phyloP scores from a whole-genome alignment of 768 basidiomycete genomes.

The Pulveroboletus sp. region DNA sequence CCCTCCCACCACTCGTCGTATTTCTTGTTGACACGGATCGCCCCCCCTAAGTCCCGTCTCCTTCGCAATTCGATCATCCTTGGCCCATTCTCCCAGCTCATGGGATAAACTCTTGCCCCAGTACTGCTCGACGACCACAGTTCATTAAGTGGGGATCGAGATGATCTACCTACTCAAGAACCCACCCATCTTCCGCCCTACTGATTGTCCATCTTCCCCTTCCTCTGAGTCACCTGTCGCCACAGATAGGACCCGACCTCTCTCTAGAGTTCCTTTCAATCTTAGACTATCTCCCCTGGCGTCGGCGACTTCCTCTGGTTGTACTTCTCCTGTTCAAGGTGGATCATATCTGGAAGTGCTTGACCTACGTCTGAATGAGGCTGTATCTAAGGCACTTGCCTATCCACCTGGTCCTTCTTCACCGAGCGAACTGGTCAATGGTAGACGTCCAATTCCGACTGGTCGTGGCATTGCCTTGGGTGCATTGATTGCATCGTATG shows the following conservation, averaged over 20 bases:
- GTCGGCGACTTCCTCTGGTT: constrained; percentile 3
- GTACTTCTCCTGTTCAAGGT: constrained; percentile 59
- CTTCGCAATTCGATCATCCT: constrained; percentile 12
- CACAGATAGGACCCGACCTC: constrained; percentile 46
- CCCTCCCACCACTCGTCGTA: constrained; percentile 55
- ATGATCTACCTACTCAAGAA: constrained; percentile 67
- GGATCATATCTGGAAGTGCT: constrained; percentile 77
- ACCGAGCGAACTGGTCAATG: constrained; percentile 51
- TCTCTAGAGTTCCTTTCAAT: constrained; percentile 55
- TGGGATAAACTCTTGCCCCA: constrained; percentile 39
- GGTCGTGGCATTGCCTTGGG: constrained; percentile 70
- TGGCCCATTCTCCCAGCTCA: constrained; percentile 17
- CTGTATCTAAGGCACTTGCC: constrained; percentile 68
- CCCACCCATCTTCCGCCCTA: constrained; percentile 60
- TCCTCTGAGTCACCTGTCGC: constrained; percentile 36
- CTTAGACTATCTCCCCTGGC: constrained; percentile 52
- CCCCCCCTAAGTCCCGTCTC: constrained; percentile 59
- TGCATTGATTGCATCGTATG: constrained; percentile 65
- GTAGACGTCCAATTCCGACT: constrained; percentile 67
- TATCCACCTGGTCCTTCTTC: constrained; percentile 55
- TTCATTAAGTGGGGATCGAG: constrained; percentile 8
- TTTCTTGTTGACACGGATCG: constrained; percentile 65
- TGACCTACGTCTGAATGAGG: constrained; percentile 74
- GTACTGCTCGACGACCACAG: constrained; percentile 25
- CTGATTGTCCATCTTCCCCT: constrained; percentile 62